Base-by-base conservation (phyloP, 805 yeast species). In the Grigorovia humatica region DNA sequence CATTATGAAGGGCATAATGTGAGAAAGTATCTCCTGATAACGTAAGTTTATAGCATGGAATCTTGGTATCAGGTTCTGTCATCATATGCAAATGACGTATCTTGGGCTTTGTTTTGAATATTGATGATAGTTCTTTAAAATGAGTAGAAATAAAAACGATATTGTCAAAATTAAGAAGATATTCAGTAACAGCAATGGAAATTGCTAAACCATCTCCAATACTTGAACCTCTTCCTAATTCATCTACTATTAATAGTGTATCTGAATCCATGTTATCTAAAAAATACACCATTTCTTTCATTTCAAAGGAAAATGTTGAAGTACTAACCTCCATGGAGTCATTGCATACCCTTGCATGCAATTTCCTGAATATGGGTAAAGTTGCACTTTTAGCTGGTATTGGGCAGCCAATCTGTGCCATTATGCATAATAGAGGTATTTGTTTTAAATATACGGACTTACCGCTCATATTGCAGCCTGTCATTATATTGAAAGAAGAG, bases 391-490 rank as follows among this genome's bases (percentile, higher is more conserved):
- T 68, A 9, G 80, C 78, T 0, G 79, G 78, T 0, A 76, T 61
- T 29, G 72, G 76, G 11, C 78, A 73, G 0, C 86, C 86, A 20
- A 80, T 75, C 58, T 82, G 86, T 0, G 80, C 75, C 75, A 81
- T 70, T 9, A 80, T 71, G 2, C 67, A 68, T 12, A 77, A 57
- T 4, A 78, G 57, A 1, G 80, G 77, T 12, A 78, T 64, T 55
- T 79, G 82, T 51, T 72, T 75, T 38, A 80, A 68, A 52, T 76
- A 77, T 2, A 79, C 76, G 0, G 84, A 79, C 57, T 80, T 81
- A 0, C 85, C 85, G 47, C 83, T 80, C 80, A 76, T 77, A 52
- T 80, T 80, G 12, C 79, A 76, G 0, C 85, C 84, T 0, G 83
- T 80, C 5, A 80, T 70, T 1, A 80, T 70, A 51, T 75, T 78